Conservation (phyloP, 2,329 filamentous ascomycete genomes). For the Alternaria dauci region DNA sequence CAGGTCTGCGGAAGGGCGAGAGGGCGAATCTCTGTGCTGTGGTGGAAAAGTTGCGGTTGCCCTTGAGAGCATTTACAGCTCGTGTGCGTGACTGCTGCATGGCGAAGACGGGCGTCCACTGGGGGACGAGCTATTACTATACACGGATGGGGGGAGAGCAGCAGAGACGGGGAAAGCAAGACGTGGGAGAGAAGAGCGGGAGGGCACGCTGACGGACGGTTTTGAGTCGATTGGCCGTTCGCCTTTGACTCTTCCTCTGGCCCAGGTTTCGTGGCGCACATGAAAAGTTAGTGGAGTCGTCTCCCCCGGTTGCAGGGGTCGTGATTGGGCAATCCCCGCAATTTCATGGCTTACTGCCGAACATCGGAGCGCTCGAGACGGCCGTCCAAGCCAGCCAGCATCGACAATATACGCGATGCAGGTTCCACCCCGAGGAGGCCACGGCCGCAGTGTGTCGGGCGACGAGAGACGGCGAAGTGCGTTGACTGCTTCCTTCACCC, state of each 20-base stretch:
- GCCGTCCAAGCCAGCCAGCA: not conserved
- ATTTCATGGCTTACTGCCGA: conserved; percentile 8
- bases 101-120: conserved; percentile 28
- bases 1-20: conserved; percentile 54
- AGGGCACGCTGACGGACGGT: not conserved
- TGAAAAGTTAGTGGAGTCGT: conserved; percentile 23
- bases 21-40: conserved; percentile 52
- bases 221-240: conserved; percentile 31
- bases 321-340: conserved; percentile 25
- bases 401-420: conserved; percentile 18
- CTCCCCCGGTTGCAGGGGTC: conserved; percentile 1
- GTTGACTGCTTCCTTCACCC: not conserved
- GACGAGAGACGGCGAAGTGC: conserved; percentile 46
- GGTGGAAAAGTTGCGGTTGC: conserved; percentile 56
- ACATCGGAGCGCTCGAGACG: conserved; percentile 20
- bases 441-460: conserved; percentile 41
- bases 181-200: conserved; percentile 8
- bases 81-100: conserved; percentile 50
- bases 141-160: conserved; percentile 15
- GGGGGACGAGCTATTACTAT: conserved; percentile 16
- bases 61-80: conserved; percentile 48
- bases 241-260: conserved; percentile 16
- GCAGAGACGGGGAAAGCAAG: conserved; percentile 9
- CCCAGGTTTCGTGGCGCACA: conserved; percentile 16
- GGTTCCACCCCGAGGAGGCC: conserved; percentile 25